These are phyloP conservation scores for Cytospora piceicola DNA, from an alignment of 2,329 filamentous ascomycete genomes.

Conservation along the genomic window DNA sequence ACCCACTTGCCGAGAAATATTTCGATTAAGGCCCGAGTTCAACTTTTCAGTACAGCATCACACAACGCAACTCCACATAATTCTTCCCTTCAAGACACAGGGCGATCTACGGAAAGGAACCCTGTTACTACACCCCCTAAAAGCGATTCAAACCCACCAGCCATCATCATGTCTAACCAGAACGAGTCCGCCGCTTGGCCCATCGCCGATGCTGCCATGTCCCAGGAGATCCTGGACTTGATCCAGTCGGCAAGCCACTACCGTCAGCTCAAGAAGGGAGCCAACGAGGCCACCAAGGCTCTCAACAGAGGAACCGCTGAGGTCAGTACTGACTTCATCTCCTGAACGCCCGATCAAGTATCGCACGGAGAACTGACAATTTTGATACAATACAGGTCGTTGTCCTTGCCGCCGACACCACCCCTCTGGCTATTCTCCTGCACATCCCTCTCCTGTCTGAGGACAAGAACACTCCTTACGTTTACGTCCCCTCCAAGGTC, in stretches of 20 bases:
- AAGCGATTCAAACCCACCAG: slow-evolving; percentile 15
- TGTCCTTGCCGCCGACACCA: slow-evolving; percentile 69
- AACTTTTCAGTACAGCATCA: slow-evolving; percentile 18
- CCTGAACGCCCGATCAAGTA: neutral
- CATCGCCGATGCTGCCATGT: slow-evolving; percentile 62
- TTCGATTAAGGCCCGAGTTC: slow-evolving; percentile 6
- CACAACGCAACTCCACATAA: neutral
- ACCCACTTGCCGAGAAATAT: slow-evolving; percentile 20
- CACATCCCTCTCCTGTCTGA: slow-evolving; percentile 89
- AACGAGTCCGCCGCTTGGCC: slow-evolving; percentile 62
- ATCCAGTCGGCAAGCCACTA: slow-evolving; percentile 72
- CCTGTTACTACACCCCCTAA: slow-evolving; percentile 42
- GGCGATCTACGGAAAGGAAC: slow-evolving; percentile 67
- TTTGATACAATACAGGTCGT: neutral
- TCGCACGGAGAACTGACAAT: neutral
- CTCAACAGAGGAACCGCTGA: slow-evolving; percentile 90
- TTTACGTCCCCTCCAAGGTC: slow-evolving; percentile 77
- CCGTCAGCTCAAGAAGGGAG: slow-evolving; percentile 85
- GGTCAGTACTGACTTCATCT: slow-evolving; percentile 31
- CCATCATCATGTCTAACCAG: slow-evolving; percentile 37
- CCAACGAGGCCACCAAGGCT: slow-evolving; percentile 84
- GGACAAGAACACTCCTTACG: slow-evolving; percentile 65
- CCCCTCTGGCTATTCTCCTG: slow-evolving; percentile 83
- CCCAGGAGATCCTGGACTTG: slow-evolving; percentile 74
- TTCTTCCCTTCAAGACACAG: slow-evolving; percentile 40